A percentile compares a stretch with the other conserved stretches of the same genome.
phyloP scores from a whole-genome alignment of 352 stramenopile species.

The Phytophthora nicotianae region DNA sequence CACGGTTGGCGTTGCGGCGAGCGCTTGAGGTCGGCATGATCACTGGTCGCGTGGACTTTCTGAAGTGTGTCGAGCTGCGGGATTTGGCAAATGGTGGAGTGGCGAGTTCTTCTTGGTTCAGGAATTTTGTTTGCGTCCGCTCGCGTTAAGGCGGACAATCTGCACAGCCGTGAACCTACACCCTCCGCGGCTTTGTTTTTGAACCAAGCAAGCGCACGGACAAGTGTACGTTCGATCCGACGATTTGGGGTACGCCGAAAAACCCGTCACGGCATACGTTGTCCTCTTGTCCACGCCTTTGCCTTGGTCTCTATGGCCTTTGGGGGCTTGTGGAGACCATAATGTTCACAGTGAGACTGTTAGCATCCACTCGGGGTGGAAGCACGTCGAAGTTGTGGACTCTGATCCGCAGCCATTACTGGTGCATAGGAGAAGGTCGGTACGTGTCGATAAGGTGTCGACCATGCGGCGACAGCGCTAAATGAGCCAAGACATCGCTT shows the following conservation, averaged over 20 bases:
- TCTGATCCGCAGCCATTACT: conserved; percentile 30
- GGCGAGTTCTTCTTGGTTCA: conserved; percentile 9
- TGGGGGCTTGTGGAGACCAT: conserved; percentile 7
- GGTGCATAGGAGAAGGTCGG: conserved; percentile 13
- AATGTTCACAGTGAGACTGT: conserved; percentile 13
- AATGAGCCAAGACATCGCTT: conserved; percentile 18
- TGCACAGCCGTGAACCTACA: conserved; percentile 5
- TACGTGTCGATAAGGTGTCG: conserved; percentile 6
- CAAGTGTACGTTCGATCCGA: conserved; percentile 38
- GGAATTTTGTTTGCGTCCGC: conserved; percentile 36
- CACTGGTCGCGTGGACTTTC: conserved; percentile 15
- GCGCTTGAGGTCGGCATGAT: conserved; percentile 37
- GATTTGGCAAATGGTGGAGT: conserved; percentile 35
- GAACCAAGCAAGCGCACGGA: conserved; percentile 22
- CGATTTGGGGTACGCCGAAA: conserved; percentile 24
- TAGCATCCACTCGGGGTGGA: conserved; percentile 7
- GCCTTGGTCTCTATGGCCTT: conserved; percentile 17
- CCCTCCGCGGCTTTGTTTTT: conserved; percentile 20
- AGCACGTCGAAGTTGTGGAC: conserved; percentile 3
- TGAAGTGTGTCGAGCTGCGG: conserved; percentile 8
- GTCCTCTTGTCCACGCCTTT: conserved; percentile 26
- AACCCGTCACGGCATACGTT: conserved; percentile 10
- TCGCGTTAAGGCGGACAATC: conserved; percentile 27
- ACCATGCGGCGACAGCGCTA: conserved; percentile 13
- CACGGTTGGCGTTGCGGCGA: conserved; percentile 67